Conservation (phyloP, 1,139 yeast genomes). For the Eremothecium cymbalariae region DNA sequence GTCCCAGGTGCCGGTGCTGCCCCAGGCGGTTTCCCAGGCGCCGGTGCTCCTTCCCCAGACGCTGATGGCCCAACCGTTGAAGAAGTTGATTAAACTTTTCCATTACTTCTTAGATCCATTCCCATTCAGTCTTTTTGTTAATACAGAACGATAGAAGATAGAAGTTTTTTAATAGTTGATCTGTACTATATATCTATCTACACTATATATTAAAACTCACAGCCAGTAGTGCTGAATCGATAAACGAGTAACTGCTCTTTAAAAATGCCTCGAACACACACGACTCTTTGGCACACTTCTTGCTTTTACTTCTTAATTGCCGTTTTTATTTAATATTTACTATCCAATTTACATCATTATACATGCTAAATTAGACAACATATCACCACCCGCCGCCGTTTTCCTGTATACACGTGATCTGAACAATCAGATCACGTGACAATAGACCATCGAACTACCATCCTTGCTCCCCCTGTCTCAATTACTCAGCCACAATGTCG, state of each 20-base stretch:
- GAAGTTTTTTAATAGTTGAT: slow-evolving; percentile 5
- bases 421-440: too few species aligned
- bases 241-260: not conserved
- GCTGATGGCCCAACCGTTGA: slow-evolving; percentile 88
- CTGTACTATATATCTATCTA: slow-evolving; percentile 5
- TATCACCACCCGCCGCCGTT: too few species aligned
- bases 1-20: slow-evolving; percentile 52
- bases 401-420: too few species aligned
- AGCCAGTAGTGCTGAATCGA: not conserved
- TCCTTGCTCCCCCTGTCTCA: too few species aligned
- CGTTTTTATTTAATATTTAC: too few species aligned
- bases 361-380: too few species aligned
- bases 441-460: too few species aligned
- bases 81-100: slow-evolving; percentile 76
- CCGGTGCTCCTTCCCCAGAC: slow-evolving; percentile 59
- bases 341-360: too few species aligned
- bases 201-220: not conserved
- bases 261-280: not conserved
- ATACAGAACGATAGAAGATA: slow-evolving; percentile 2
- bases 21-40: slow-evolving; percentile 64
- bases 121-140: slow-evolving; percentile 1
- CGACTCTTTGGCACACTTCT: too few species aligned
- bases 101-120: slow-evolving; percentile 1
- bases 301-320: too few species aligned
- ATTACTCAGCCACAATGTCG: too few species aligned